Evolutionary conservation across 2,329 filamentous ascomycete species (phyloP).

Genomic region (Penicillium brevicompactum): DNA sequence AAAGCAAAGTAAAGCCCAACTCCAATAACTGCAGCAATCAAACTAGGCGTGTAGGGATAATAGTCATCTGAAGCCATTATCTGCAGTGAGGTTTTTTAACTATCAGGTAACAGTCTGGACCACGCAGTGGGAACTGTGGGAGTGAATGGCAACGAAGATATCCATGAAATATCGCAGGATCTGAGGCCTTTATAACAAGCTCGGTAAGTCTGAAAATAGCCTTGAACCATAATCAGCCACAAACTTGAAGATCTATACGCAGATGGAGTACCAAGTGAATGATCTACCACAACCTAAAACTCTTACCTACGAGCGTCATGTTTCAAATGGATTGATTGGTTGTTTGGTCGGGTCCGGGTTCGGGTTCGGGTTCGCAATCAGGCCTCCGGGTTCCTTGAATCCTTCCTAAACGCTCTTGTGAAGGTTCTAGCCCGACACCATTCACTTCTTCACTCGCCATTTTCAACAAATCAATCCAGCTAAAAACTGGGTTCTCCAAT

Average conservation of each 20-base stretch:
- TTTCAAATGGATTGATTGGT: background rate
- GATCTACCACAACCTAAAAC: background rate
- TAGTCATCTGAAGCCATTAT: background rate
- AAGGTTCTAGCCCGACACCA: no score
- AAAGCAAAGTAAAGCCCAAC: conserved; percentile 6
- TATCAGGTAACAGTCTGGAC: background rate
- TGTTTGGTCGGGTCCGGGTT: background rate
- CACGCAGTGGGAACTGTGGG: background rate
- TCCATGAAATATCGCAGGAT: background rate
- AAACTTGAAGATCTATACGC: background rate
- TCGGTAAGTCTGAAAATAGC: background rate
- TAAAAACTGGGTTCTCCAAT: no score
- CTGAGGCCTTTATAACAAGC: background rate
- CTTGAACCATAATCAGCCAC: background rate
- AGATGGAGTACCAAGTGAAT: background rate
- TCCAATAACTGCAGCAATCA: conserved; percentile 5
- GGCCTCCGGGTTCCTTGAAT: background rate
- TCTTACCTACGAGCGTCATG: no score
- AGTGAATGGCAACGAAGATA: background rate
- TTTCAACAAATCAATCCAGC: no score
- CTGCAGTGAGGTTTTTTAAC: background rate
- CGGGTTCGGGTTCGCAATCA: background rate
- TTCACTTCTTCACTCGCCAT: no score
- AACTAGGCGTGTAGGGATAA: conserved; percentile 8
- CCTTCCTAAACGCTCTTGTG: no score